phyloP scores from a whole-genome alignment of 2,329 filamentous ascomycete species.

The Leptographium galeiforme region DNA sequence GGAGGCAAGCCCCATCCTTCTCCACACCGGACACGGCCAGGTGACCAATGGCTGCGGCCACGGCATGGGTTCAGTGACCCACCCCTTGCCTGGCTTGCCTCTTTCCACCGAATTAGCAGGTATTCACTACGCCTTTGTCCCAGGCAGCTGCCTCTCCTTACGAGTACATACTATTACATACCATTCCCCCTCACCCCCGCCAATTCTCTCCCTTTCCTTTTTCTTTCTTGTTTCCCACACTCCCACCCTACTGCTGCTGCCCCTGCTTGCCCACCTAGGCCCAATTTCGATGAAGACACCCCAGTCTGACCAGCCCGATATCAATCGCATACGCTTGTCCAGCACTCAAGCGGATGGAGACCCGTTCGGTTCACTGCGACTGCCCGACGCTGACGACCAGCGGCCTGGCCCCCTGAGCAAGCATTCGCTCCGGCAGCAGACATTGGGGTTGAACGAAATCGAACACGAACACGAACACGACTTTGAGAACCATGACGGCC shows the following conservation, averaged over 20 bases:
- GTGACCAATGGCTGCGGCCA: too few relatives aligned
- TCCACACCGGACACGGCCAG: too few relatives aligned
- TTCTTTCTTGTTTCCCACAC: neutral
- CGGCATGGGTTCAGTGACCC: too few relatives aligned
- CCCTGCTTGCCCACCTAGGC: neutral
- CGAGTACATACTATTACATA: neutral
- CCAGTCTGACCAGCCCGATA: constrained; percentile 37
- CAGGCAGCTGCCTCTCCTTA: neutral
- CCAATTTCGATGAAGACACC: constrained; percentile 47
- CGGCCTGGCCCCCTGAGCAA: constrained; percentile 16
- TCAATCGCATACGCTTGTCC: constrained; percentile 44
- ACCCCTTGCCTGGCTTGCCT: too few relatives aligned
- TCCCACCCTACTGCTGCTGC: neutral
- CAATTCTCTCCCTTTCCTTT: constrained; percentile 10
- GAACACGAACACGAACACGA: constrained; percentile 3
- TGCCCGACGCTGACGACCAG: constrained; percentile 21
- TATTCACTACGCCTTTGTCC: neutral
- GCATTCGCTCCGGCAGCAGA: constrained; percentile 2
- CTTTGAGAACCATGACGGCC: constrained; percentile 9
- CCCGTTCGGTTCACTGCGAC: constrained; percentile 22
- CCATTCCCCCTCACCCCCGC: neutral
- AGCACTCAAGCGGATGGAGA: constrained; percentile 41
- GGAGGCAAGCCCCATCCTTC: too few relatives aligned
- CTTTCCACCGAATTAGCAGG: too few relatives aligned
- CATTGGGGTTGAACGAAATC: neutral